These are phyloP conservation scores for Tetrahymena thermophila DNA, from an alignment of 73 alveolate species.

Conservation along the genomic window DNA sequence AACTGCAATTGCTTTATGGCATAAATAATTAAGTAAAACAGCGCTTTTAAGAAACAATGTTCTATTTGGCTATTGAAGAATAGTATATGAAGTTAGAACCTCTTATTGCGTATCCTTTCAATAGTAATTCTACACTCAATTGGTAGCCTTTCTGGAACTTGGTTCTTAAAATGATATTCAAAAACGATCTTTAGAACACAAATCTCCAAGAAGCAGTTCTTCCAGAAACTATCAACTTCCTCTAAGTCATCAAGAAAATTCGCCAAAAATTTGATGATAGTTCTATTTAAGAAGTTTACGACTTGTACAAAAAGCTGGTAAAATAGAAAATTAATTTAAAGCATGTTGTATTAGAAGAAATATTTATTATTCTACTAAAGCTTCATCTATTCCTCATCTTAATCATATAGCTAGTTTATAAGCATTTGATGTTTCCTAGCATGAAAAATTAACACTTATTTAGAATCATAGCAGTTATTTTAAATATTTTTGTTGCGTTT, in stretches of 20 bases:
- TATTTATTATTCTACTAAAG: too few species aligned
- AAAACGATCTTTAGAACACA: neutral
- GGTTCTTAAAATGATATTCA: neutral
- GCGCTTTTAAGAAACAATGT: neutral
- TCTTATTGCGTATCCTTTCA: neutral
- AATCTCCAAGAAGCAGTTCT: neutral
- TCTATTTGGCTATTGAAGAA: neutral
- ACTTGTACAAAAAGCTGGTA: neutral
- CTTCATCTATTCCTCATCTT: too few species aligned
- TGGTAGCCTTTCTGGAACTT: neutral
- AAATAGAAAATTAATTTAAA: neutral
- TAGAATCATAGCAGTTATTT: neutral
- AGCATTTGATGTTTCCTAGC: too few species aligned
- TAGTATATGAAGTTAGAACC: neutral
- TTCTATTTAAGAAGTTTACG: neutral
- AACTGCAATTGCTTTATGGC: neutral
- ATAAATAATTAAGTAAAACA: neutral
- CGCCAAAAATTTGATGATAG: neutral
- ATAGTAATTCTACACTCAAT: neutral
- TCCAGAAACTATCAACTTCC: neutral
- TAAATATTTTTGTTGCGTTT: neutral
- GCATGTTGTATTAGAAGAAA: neutral
- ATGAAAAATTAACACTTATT: too few species aligned
- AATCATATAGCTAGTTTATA: too few species aligned
- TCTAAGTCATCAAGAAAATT: neutral